Evolutionary conservation across 768 basidiomycete species (phyloP), one percentile per base, ranked within the genome.

Genomic region (Boletus fagicola): DNA sequence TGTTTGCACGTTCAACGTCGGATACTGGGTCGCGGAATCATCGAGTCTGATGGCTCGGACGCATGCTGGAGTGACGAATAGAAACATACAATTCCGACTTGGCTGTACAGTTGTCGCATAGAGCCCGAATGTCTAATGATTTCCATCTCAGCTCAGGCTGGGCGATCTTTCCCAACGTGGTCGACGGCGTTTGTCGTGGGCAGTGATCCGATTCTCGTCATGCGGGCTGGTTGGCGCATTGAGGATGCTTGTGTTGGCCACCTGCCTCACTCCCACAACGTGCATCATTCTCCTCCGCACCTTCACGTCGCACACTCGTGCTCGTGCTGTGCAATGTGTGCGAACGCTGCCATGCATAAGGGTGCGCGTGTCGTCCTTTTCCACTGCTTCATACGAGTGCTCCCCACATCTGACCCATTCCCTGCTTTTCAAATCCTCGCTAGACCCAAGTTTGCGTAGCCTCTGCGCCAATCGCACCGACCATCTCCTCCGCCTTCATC

Each of bases 271-370:
- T 18, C 24, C 5, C 7, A n/a, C 62, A 65, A 65, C 71, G 66
- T 72, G 71, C 54, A 62, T 63, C 59, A 62, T 20, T 54, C 43
- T 46, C 46, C 45, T 56, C 51, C 48, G 47, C 47, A 52, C 36
- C 58, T 65, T 63, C 67, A 66, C 70, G 53, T 55, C 15, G 62
- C 65, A 72, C 68, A 68, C 71, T 72, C 71, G 72, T 72, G 70
- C 49, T 50, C 26, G 49, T 68, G 68, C 70, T 66, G 68, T 61
- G 67, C 61, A 56, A 45, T 58, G 57, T 31, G 48, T 49, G 18
- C 59, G n/a, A 51, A 65, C 39, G 59, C 57, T 42, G 57, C 59
- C 66, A 63, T 69, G 70, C 63, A 54, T 35, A 56, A 71, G 63
- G 48, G 62, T 68, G 56, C 62, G 64, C 67, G 54, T 61, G 33